Percentiles rank a stretch among this genome's conserved stretches.
Evolutionary conservation across 202 grass and related monocot genomes (phyloP).

Genomic region (Bolboschoenoplectus hybrid): DNA sequence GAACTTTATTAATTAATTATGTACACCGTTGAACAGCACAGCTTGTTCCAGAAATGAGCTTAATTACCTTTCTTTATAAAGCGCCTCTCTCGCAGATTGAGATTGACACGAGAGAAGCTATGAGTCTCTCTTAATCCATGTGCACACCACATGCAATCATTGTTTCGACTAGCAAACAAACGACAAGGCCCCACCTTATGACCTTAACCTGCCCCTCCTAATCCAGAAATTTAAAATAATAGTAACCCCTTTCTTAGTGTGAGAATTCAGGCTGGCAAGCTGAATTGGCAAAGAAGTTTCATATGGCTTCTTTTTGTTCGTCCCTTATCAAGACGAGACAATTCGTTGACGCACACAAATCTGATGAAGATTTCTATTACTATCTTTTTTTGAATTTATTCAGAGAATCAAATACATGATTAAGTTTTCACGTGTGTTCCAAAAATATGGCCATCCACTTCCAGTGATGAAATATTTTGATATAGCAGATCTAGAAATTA

Average conservation of each 20-base stretch:
- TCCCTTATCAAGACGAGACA: no score
- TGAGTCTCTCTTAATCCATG: constrained; percentile 32
- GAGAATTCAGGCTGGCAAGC: no score
- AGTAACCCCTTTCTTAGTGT: neutral
- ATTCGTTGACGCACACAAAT: no score
- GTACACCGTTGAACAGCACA: neutral
- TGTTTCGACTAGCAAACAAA: constrained; percentile 10
- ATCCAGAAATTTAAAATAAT: neutral
- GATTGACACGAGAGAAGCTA: constrained; percentile 11
- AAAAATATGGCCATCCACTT: no score
- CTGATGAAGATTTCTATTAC: no score
- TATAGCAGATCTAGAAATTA: no score
- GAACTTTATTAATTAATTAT: neutral
- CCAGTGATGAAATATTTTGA: no score
- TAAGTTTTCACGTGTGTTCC: no score
- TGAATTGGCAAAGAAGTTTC: no score
- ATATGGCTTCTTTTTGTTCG: no score
- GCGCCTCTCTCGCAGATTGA: neutral
- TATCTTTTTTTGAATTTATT: no score
- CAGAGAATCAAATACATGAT: no score
- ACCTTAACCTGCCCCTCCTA: constrained; percentile 3
- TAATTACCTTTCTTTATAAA: neutral
- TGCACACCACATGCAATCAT: constrained; percentile 37
- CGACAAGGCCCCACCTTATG: neutral
- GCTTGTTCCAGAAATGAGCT: neutral